Percentiles rank a stretch among this genome's conserved stretches.
These are phyloP conservation scores for Diversispora eburnea DNA, from an alignment of 192 early-diverging fungal genomes.

Conservation along the genomic window DNA sequence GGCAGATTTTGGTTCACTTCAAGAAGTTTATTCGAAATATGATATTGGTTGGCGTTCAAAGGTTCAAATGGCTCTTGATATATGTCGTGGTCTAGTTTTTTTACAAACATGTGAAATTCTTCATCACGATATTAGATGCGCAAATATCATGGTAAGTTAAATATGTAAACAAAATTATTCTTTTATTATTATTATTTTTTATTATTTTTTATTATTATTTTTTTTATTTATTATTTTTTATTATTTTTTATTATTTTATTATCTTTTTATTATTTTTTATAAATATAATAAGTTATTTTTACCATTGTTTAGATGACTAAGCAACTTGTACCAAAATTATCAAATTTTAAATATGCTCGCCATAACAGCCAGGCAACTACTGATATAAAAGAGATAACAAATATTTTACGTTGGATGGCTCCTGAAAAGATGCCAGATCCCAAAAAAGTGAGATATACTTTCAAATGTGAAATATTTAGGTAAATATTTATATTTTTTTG, in stretches of 20 bases:
- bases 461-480: constrained; percentile 29
- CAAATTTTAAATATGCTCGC: constrained; percentile 14
- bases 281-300: background rate
- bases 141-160: constrained; percentile 19
- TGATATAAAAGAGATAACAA: background rate
- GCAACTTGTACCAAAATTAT: constrained; percentile 3
- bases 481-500: background rate
- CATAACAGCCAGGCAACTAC: background rate
- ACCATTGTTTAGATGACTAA: constrained; percentile 10
- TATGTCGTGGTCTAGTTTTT: constrained; percentile 22
- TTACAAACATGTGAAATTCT: constrained; percentile 2
- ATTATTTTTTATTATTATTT: no score
- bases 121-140: constrained; percentile 28
- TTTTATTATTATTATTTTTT: no score
- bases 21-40: background rate
- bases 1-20: constrained; percentile 1
- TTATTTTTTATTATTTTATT: no score
- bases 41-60: background rate
- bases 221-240: no score
- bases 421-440: constrained; percentile 15
- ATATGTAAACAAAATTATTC: no score
- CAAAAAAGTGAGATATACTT: background rate
- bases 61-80: constrained; percentile 10
- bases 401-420: constrained; percentile 22
- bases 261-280: background rate